Evolutionary conservation across 805 yeast genomes (phyloP).

Genomic region (Yarrowia sp.): DNA sequence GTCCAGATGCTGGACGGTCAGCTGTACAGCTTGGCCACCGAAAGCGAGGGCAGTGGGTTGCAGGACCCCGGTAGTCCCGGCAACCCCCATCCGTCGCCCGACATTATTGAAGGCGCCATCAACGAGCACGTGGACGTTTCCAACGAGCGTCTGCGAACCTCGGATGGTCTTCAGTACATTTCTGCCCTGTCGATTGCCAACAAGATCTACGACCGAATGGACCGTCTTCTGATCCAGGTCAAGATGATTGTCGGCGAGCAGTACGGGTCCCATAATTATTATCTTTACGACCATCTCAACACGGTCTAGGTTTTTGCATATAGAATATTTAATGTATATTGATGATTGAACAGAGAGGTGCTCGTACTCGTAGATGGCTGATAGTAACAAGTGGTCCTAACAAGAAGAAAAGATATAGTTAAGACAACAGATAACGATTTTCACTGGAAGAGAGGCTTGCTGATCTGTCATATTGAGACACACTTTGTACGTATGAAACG

Average conservation of each 20-base stretch:
- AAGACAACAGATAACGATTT: no score
- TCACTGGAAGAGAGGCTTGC: no score
- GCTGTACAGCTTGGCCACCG: slow-evolving; percentile 19
- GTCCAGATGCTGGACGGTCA: slow-evolving; percentile 39
- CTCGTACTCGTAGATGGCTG: no score
- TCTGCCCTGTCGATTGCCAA: slow-evolving; percentile 46
- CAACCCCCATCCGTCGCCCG: background rate
- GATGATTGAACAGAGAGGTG: background rate
- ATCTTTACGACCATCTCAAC: slow-evolving; percentile 40
- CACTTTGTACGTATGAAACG: no score
- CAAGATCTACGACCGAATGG: slow-evolving; percentile 49
- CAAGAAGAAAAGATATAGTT: no score
- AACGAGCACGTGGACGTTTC: slow-evolving; percentile 3
- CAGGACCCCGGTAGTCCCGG: background rate
- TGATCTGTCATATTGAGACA: no score
- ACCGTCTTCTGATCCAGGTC: slow-evolving; percentile 46
- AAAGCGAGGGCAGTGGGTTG: background rate
- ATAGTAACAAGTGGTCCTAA: no score
- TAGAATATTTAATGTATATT: slow-evolving; percentile 27
- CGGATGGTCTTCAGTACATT: slow-evolving; percentile 45
- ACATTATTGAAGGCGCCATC: slow-evolving; percentile 15
- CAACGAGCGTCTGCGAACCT: slow-evolving; percentile 35
- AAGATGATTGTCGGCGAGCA: slow-evolving; percentile 51
- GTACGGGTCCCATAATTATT: slow-evolving; percentile 45
- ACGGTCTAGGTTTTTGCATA: slow-evolving; percentile 32